phyloP scores from a whole-genome alignment of 495 filamentous ascomycete genomes.

The Thozetella sp. region DNA sequence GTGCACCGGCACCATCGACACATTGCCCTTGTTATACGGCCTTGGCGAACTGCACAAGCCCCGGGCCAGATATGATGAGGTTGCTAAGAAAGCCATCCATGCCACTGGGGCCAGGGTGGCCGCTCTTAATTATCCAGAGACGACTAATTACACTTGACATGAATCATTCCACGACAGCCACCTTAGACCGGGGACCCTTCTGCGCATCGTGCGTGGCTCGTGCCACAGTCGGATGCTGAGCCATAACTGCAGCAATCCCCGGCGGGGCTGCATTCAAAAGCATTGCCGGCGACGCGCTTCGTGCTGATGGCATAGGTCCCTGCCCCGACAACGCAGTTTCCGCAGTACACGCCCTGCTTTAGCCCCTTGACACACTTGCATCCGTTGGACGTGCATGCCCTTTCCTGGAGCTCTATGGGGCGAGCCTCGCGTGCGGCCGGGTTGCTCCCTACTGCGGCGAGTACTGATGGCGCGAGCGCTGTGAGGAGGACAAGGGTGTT shows the following conservation, averaged over 20 bases:
- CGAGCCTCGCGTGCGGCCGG: not conserved
- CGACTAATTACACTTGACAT: too few relatives aligned
- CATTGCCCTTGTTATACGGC: too few relatives aligned
- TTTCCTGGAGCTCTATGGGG: not conserved
- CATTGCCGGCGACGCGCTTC: not conserved
- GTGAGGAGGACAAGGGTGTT: not conserved
- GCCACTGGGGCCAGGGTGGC: too few relatives aligned
- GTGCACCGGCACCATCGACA: too few relatives aligned
- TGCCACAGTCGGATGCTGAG: not conserved
- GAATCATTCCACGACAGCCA: too few relatives aligned
- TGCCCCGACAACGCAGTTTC: constrained; percentile 1
- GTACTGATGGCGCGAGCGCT: not conserved
- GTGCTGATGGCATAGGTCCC: not conserved
- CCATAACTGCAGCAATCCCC: not conserved
- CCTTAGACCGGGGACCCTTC: not conserved
- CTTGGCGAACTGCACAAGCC: too few relatives aligned
- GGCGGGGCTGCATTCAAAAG: not conserved
- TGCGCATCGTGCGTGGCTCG: not conserved
- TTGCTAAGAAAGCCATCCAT: too few relatives aligned
- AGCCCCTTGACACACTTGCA: not conserved
- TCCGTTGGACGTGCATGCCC: not conserved
- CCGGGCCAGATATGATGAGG: too few relatives aligned
- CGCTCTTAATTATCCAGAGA: too few relatives aligned
- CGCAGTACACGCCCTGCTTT: constrained; percentile 2
- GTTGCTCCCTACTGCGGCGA: not conserved